Evolutionary conservation across 129 eudicot genomes (phyloP).

Genomic region (Logfia minima): DNA sequence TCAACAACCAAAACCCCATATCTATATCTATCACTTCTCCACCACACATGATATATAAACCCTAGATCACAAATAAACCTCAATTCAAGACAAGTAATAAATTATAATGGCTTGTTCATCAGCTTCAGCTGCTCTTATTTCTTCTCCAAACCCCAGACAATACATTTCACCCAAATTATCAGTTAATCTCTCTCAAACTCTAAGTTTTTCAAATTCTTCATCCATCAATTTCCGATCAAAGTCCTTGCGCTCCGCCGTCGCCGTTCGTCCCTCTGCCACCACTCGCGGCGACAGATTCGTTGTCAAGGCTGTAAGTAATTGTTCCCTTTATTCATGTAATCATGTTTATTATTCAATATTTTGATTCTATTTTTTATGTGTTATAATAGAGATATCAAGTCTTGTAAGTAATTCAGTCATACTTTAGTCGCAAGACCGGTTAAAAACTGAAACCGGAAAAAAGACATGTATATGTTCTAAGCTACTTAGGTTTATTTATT

Average conservation of each 20-base stretch:
- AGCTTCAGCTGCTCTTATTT: conserved; percentile 47
- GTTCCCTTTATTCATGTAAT: not conserved
- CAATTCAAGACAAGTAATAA: not conserved
- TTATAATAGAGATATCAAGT: no score
- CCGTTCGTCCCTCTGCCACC: conserved; percentile 41
- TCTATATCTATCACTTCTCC: conserved; percentile 6
- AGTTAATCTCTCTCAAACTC: conserved; percentile 34
- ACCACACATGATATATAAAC: conserved; percentile 11
- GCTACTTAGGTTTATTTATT: no score
- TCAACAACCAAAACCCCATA: conserved; percentile 5
- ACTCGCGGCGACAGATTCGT: conserved; percentile 44
- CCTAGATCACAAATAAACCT: conserved; percentile 9
- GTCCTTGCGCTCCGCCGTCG: conserved; percentile 35
- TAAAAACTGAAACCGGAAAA: no score
- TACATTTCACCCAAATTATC: conserved; percentile 47
- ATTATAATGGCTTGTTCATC: conserved; percentile 39
- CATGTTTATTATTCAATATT: not conserved
- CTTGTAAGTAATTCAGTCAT: no score
- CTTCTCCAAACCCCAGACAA: conserved; percentile 45
- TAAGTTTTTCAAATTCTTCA: conserved; percentile 40
- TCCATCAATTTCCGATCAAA: conserved; percentile 43
- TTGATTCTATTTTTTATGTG: not conserved
- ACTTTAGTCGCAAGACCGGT: no score
- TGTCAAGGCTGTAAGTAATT: conserved; percentile 65
- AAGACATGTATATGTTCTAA: no score